Conservation (phyloP, 1,284 basidiomycete genomes). For the Vanrija humicola region DNA sequence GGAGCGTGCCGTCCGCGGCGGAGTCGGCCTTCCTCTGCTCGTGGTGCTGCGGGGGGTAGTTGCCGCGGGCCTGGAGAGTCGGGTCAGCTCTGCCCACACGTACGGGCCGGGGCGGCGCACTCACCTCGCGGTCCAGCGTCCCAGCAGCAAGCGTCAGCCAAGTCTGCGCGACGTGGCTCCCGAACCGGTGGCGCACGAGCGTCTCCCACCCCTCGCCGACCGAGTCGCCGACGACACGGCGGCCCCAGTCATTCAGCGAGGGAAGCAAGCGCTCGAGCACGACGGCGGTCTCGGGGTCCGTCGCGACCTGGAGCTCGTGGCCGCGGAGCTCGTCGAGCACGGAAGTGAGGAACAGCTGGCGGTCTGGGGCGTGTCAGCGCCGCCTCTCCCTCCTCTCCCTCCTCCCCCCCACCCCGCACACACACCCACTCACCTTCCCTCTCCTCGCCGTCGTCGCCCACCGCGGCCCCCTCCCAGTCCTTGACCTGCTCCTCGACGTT, state of each 20-base stretch:
- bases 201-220: constrained; percentile 75
- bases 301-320: constrained; percentile 81
- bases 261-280: constrained; percentile 81
- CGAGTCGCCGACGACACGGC: constrained; percentile 79
- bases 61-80: constrained; percentile 57
- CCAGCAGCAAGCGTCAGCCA: constrained; percentile 67
- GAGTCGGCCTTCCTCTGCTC: constrained; percentile 43
- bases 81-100: not conserved
- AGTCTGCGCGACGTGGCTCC: constrained; percentile 89
- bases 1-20: constrained; percentile 58
- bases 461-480: constrained; percentile 64
- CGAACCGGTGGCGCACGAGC: constrained; percentile 75
- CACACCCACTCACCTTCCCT: constrained; percentile 85
- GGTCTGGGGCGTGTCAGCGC: constrained; percentile 55
- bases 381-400: too few relatives aligned
- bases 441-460: constrained; percentile 45
- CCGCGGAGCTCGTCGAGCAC: constrained; percentile 76
- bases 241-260: constrained; percentile 90
- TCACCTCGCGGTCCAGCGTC: constrained; percentile 76
- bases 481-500: constrained; percentile 79
- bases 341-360: constrained; percentile 74
- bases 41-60: constrained; percentile 55
- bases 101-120: constrained; percentile 12
- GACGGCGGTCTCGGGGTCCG: constrained; percentile 84
- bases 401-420: too few relatives aligned